These are phyloP conservation scores for Perkinsus olseni DNA, from an alignment of 169 alveolate genomes.

Conservation along the genomic window DNA sequence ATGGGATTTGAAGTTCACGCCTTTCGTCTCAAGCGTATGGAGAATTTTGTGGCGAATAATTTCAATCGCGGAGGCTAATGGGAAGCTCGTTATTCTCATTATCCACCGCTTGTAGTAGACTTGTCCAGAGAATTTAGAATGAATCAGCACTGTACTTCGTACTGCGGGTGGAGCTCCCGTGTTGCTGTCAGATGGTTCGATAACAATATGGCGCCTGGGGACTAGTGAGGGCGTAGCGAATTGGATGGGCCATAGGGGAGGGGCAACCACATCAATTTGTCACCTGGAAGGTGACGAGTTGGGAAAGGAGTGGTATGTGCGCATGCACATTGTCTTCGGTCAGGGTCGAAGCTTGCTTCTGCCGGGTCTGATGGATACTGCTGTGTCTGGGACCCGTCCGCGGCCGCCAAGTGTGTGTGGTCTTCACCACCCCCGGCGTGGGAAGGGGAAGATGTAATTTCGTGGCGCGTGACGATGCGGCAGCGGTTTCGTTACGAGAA, in stretches of 20 bases:
- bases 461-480: not conserved
- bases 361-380: not conserved
- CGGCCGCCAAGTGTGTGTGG: not conserved
- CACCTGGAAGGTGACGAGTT: not conserved
- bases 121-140: too few relatives aligned
- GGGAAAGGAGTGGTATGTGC: not conserved
- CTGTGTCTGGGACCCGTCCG: not conserved
- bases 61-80: too few relatives aligned
- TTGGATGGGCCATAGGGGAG: not conserved
- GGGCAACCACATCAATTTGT: not conserved
- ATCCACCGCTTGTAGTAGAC: too few relatives aligned
- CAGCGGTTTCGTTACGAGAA: too few relatives aligned
- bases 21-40: too few relatives aligned
- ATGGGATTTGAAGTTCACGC: too few relatives aligned
- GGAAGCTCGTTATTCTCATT: too few relatives aligned
- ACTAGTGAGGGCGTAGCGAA: not conserved
- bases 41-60: too few relatives aligned
- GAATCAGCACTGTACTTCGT: too few relatives aligned
- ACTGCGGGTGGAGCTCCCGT: not conserved
- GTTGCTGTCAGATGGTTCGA: not conserved
- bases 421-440: not conserved
- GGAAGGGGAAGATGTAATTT: not conserved
- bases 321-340: not conserved
- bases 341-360: not conserved
- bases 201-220: not conserved